Conservation (phyloP, 257 asterid species). For the Anisodus tanguticus region DNA sequence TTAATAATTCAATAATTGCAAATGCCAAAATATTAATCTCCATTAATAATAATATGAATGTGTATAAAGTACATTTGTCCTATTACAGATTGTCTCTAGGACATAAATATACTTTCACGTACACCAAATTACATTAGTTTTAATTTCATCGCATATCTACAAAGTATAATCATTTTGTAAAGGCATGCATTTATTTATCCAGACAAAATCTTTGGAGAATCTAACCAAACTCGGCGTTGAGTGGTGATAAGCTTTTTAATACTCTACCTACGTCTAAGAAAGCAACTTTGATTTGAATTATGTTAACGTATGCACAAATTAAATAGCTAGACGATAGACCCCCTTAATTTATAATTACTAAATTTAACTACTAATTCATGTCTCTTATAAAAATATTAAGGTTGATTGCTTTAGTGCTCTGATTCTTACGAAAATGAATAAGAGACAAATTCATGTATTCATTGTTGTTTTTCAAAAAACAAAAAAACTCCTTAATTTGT, state of each 20-base stretch:
- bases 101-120: too few species aligned
- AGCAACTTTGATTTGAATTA: conserved; percentile 15
- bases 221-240: not conserved
- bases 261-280: not conserved
- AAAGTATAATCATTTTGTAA: not conserved
- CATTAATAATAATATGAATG: too few species aligned
- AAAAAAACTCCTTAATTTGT: not conserved
- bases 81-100: too few species aligned
- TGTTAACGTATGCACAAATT: not conserved
- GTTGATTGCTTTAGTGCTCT: not conserved
- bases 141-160: not conserved
- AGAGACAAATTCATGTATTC: not conserved
- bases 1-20: too few species aligned
- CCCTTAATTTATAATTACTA: not conserved
- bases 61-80: too few species aligned
- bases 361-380: not conserved
- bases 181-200: not conserved
- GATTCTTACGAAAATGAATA: not conserved
- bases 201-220: conserved; percentile 6
- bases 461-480: not conserved
- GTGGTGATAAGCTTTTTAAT: not conserved
- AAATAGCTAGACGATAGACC: not conserved
- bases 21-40: too few species aligned
- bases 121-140: conserved; percentile 1
- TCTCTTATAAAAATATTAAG: not conserved